Evolutionary conservation across 306 rosid genomes (phyloP).

Genomic region (Vigna unguiculata): DNA sequence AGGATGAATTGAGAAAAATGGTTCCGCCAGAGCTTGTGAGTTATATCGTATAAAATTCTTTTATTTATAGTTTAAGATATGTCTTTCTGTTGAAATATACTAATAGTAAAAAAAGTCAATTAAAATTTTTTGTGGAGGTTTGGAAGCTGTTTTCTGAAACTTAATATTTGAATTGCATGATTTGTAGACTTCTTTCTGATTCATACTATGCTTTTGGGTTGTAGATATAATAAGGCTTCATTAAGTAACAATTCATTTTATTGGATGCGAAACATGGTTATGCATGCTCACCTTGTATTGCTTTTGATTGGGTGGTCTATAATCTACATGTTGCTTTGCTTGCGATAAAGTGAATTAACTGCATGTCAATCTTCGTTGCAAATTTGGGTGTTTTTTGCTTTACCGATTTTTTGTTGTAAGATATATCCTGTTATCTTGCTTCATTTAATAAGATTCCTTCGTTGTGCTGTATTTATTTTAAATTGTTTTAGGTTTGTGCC

Average conservation of each 20-base stretch:
- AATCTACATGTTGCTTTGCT: slow-evolving; percentile 19
- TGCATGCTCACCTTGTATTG: neutral
- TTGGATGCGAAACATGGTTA: slow-evolving; percentile 4
- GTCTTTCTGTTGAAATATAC: slow-evolving; percentile 28
- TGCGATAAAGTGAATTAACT: slow-evolving; percentile 13
- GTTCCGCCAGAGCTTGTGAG: slow-evolving; percentile 96
- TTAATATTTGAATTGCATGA: neutral
- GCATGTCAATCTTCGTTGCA: slow-evolving; percentile 12
- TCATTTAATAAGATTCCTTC: slow-evolving; percentile 31
- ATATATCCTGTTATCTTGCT: neutral
- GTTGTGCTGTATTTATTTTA: slow-evolving; percentile 10
- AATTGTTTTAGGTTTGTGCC: slow-evolving; percentile 75
- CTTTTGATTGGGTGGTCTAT: slow-evolving; percentile 9
- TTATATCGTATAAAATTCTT: slow-evolving; percentile 36
- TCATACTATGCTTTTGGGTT: slow-evolving; percentile 13
- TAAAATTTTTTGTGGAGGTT: slow-evolving; percentile 9
- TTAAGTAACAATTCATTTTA: neutral
- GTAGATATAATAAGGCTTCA: slow-evolving; percentile 16
- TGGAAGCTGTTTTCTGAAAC: slow-evolving; percentile 14
- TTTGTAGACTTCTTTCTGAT: slow-evolving; percentile 23
- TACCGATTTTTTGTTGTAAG: slow-evolving; percentile 13
- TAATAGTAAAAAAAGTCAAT: slow-evolving; percentile 24
- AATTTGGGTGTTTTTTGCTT: slow-evolving; percentile 6
- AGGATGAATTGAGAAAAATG: slow-evolving; percentile 84
- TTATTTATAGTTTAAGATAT: slow-evolving; percentile 34